phyloP scores from a whole-genome alignment of 108 stramenopile genomes.

The Mediolabrus comicus region DNA sequence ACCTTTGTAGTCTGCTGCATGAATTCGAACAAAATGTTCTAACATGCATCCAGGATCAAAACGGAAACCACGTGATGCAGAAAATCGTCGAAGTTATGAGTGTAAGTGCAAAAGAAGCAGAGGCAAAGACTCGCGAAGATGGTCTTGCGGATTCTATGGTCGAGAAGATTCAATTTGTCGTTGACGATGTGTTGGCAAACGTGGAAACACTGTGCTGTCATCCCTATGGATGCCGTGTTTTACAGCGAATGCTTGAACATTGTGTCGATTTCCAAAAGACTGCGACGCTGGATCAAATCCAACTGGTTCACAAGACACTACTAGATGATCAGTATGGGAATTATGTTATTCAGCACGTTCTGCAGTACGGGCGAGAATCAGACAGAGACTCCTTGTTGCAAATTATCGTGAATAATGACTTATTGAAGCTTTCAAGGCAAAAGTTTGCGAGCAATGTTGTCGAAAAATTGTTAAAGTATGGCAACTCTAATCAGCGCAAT shows the following conservation, averaged over 20 bases:
- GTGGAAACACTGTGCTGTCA: constrained; percentile 89
- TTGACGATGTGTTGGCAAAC: constrained; percentile 85
- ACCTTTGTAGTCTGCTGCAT: constrained; percentile 70
- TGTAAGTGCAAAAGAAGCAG: constrained; percentile 57
- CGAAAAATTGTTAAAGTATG: constrained; percentile 95
- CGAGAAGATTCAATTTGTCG: constrained; percentile 90
- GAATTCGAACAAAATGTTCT: constrained; percentile 91
- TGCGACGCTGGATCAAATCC: constrained; percentile 64
- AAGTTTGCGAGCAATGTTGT: constrained; percentile 98
- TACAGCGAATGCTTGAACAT: constrained; percentile 96
- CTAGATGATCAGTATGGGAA: constrained; percentile 91
- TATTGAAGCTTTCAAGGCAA: constrained; percentile 91
- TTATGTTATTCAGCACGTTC: constrained; percentile 91
- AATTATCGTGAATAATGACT: constrained; percentile 75
- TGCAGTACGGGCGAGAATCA: constrained; percentile 80
- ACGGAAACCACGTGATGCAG: constrained; percentile 98
- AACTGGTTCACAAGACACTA: constrained; percentile 56
- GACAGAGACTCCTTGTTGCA: constrained; percentile 80
- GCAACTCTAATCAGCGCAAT: constrained; percentile 77
- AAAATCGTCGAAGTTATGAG: constrained; percentile 92
- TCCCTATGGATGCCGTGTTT: constrained; percentile 95
- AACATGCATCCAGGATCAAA: constrained; percentile 94
- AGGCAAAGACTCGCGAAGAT: constrained; percentile 22
- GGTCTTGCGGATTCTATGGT: constrained; percentile 43
- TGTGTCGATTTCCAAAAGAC: constrained; percentile 80